Conservation (phyloP, 2,329 filamentous ascomycete species). For the Tothia fuscella region DNA sequence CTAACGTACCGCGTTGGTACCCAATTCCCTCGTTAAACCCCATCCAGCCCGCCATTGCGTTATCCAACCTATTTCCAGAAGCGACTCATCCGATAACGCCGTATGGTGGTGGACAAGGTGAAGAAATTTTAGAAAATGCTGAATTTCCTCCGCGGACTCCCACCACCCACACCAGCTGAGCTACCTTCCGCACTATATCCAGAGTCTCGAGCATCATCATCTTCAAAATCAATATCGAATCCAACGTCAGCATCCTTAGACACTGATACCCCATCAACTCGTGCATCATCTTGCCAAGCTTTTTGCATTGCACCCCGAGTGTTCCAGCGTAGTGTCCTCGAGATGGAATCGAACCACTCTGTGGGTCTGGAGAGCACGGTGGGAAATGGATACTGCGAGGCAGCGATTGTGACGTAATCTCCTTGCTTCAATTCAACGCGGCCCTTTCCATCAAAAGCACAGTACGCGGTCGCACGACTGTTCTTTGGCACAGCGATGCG, state of each 20-base stretch:
- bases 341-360: conserved; percentile 96
- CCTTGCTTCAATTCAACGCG: conserved; percentile 86
- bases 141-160: conserved; percentile 8
- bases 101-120: too few species aligned
- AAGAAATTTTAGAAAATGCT: conserved; percentile 7
- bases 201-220: conserved; percentile 32
- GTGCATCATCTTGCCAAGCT: conserved; percentile 45
- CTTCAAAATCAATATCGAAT: conserved; percentile 93
- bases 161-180: conserved; percentile 9
- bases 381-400: conserved; percentile 92
- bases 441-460: conserved; percentile 93
- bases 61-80: too few species aligned
- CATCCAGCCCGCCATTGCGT: too few species aligned
- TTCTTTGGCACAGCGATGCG: conserved; percentile 75
- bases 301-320: conserved; percentile 86
- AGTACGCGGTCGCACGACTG: conserved; percentile 88
- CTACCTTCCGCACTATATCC: conserved; percentile 28
- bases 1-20: too few species aligned
- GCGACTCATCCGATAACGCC: too few species aligned
- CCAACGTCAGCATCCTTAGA: conserved; percentile 43
- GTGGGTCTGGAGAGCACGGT: conserved; percentile 81
- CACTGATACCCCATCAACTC: conserved; percentile 30
- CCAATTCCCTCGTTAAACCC: too few species aligned
- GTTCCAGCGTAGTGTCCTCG: conserved; percentile 88
- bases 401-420: conserved; percentile 91